These are phyloP conservation scores for Colletotrichum paranaense DNA, from an alignment of 2,329 filamentous ascomycete genomes.

Conservation along the genomic window DNA sequence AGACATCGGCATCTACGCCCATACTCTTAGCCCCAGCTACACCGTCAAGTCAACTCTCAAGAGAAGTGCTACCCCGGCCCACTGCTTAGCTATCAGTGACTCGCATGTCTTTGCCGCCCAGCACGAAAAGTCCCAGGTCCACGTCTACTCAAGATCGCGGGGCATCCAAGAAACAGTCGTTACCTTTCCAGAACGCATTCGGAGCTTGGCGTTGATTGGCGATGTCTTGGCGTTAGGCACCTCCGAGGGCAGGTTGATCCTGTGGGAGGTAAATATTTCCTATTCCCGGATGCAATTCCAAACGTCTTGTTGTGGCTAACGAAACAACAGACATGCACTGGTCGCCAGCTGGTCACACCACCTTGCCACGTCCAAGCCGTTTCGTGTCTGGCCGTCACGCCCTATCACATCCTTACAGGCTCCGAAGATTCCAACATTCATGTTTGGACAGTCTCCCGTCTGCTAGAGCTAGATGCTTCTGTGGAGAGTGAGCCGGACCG, in stretches of 20 bases:
- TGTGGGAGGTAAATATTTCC: slow-evolving; percentile 82
- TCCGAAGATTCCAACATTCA: slow-evolving; percentile 91
- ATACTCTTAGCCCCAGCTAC: slow-evolving; percentile 82
- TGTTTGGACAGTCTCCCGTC: slow-evolving; percentile 85
- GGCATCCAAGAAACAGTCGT: slow-evolving; percentile 90
- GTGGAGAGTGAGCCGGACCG: slow-evolving; percentile 76
- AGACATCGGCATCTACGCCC: slow-evolving; percentile 88
- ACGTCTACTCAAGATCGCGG: slow-evolving; percentile 88
- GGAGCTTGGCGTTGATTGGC: slow-evolving; percentile 78
- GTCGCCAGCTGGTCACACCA: slow-evolving; percentile 79
- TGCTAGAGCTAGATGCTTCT: slow-evolving; percentile 71
- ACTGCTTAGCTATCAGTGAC: slow-evolving; percentile 82
- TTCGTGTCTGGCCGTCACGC: slow-evolving; percentile 78
- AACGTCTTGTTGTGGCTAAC: slow-evolving; percentile 36
- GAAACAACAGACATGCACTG: slow-evolving; percentile 72
- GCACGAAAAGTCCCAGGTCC: slow-evolving; percentile 88
- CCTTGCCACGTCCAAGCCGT: slow-evolving; percentile 85
- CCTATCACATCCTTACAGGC: slow-evolving; percentile 79
- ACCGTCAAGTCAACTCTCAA: slow-evolving; percentile 85
- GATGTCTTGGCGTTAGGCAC: slow-evolving; percentile 85
- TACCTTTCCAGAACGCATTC: slow-evolving; percentile 88
- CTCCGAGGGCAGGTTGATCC: slow-evolving; percentile 83
- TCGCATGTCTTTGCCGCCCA: slow-evolving; percentile 94
- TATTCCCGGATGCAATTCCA: slow-evolving; percentile 18
- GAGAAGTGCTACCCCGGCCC: slow-evolving; percentile 85